Base-by-base conservation (phyloP, 257 asterid species). In the Solanum arcanum region DNA sequence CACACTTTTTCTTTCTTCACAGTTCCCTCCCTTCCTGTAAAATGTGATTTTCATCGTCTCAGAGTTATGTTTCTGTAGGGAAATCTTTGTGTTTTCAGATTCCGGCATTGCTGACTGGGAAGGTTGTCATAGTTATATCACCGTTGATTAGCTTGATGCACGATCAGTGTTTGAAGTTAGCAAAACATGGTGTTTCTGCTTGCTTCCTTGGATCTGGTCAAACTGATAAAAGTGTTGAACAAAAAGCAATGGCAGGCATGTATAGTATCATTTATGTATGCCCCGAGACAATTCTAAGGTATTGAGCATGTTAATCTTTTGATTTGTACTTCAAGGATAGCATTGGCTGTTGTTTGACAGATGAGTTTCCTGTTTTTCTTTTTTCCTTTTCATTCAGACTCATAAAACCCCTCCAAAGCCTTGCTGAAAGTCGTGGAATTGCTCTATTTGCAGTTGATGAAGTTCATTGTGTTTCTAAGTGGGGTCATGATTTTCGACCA, bases 151-250 rank as follows among this genome's bases (percentile, higher is more conserved):
- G 98, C 94, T 93, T 95, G 93, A 95, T 95, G 98, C 96, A 95
- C 73, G 97, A 94, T 88, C 98, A 95, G 86, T 95, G 98, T 89
- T 90, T 95, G 92, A 95, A 92, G 90, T 94, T 95, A 37, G 95
- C 89, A 66, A 91, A 92, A 68, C 94, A 92, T 88, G 98, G 96
- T 69, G 89, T 95, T 80, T 91, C 96, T 15, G 97, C 97, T 87
- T 95, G 97, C 94, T 95, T 95, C 88, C 98, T 95, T 82, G 98
- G 98, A 90, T 95, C 97, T 91, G 98, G 98, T 88, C 98, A 95
- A 90, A 86, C 89, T 86, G 97, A 94, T 88, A 90, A 64, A 92
- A 93, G 92, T 88, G 94, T 95, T 83, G 98, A 95, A 84, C 87
- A 87, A 84, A 95, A 94, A 91, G 98, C 98, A 73, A 93, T 95